Evolutionary conservation across 1,284 basidiomycete genomes (phyloP), one percentile per base, ranked within the genome.

Genomic region (Pterula multifida): DNA sequence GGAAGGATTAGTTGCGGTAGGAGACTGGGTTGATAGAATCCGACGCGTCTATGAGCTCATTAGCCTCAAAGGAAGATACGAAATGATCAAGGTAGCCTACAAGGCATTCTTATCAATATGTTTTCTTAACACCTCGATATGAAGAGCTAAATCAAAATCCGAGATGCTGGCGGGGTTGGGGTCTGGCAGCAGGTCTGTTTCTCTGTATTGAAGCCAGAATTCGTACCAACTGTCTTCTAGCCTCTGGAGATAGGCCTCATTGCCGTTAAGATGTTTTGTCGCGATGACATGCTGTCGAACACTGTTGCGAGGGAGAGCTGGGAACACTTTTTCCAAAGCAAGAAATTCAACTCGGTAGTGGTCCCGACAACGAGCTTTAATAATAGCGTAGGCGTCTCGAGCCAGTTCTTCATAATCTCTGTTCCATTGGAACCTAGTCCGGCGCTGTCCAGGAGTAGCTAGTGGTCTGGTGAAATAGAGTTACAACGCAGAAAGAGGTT

Each of bases 361-460:
- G 50, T 68, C 60, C 48, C 80, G 71, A 61, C 85, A 89, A 22
- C 93, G 81, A 15, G 85, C 86, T 54, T 78, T 78, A 50, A 96
- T 79, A 55, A 97, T 83, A 1, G 79, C 86, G 42, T 79, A 84
- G 1, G 84, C 83, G 60, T 97, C 93, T 49, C 86, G 76, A 36
- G 85, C 79, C 25, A 93, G 73, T 54, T 95, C 93, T 55, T 95
- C 90, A 54, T 83, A 91, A 47, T 92, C 87, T 47, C 76, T 65
- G 50, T 76, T 89, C 91, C 91, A 95, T 48, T 79, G 76, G 61
- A 89, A 90, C 49, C 89, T 76, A 54, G 76, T 72, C 35, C 85
- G 69, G 28, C 78, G 65, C 3, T 4, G 12, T 3, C 9, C 23
- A 11, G 23, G 45, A 9, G 28, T 32, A n/a, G n/a, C n/a, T n/a